Base-by-base conservation (phyloP, 225 moss, liverwort and hornwort genomes). In the Rhytidiadelphus loreus region DNA sequence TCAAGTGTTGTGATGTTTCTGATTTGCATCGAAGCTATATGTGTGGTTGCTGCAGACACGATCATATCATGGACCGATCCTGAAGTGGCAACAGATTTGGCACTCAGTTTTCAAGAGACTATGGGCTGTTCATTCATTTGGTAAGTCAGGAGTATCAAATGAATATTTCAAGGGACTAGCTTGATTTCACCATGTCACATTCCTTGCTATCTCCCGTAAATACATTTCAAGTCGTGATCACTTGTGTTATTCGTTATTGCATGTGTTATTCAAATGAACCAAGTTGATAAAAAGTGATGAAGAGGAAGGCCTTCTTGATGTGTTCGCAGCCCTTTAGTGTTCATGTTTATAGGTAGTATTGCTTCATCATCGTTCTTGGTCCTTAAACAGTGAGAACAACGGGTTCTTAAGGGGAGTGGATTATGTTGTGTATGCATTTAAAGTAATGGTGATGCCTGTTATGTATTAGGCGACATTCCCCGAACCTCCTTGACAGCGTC, bases 51-150 rank as follows among this genome's bases (percentile, higher is more conserved):
- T 93, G 48, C 87, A 99, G 99, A 99, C 86, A 99, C 99, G 33
- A 99, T 99, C 68, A 97, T 99, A 86, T 99, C 99, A 93, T 99
- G 99, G 99, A 99, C 96, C 79, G 99, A 99, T 91, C 99, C 99
- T 78, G 97, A 99, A 91, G 99, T 97, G 88, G 99, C 99, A 60
- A 99, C 99, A 87, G 99, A 99, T 91, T 91, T 99, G 95, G 99
- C 99, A 76, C 96, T 99, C 83, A 99, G 99, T 92, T 99, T 99
- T 77, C 99, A 99, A 88, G 99, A 99, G 93, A 96, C 97, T 14
- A 96, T 99, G 97, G 97, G 99, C 76, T 99, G 99, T 91, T 95
- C 99, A n/a, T 97, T 96, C 86, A 99, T 99, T 78, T 99, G 99
- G 99, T 99, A 94, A 85, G 93, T 77, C 71, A 62, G 83, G 72